Evolutionary conservation across 768 basidiomycete species (phyloP).

Genomic region (Mycena olivaceomarginata): DNA sequence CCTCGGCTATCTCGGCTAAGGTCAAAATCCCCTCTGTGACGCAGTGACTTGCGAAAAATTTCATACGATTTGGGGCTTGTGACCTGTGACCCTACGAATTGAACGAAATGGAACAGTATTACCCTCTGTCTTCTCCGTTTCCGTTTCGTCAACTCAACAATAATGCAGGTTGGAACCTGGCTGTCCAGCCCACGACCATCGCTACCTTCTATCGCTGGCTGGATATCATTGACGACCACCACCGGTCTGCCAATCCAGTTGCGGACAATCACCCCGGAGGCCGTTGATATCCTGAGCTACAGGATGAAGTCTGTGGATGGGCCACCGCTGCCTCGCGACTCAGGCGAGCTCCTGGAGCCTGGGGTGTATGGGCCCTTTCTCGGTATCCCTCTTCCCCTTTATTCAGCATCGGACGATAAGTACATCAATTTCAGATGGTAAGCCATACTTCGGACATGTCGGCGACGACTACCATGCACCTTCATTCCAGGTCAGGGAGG

Average conservation of each 20-base stretch:
- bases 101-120: neutral
- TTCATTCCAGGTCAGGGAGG: neutral
- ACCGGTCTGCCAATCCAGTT: neutral
- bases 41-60: neutral
- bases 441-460: neutral
- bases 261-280: neutral
- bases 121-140: no score
- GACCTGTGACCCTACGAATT: neutral
- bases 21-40: no score
- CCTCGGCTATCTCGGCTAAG: neutral
- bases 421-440: neutral
- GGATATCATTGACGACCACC: slow-evolving; percentile 4
- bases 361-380: slow-evolving; percentile 14
- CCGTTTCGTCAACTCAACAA: no score
- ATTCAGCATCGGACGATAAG: no score
- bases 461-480: neutral
- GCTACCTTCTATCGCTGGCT: slow-evolving; percentile 17
- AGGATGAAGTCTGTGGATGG: slow-evolving; percentile 2
- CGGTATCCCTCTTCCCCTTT: neutral
- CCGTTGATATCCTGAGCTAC: neutral
- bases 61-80: neutral
- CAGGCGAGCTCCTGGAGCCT: neutral
- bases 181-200: no score
- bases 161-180: no score
- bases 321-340: slow-evolving; percentile 1